These are phyloP conservation scores for Dacryopinax primogenitus DNA, from an alignment of 768 basidiomycete species.

Conservation along the genomic window DNA sequence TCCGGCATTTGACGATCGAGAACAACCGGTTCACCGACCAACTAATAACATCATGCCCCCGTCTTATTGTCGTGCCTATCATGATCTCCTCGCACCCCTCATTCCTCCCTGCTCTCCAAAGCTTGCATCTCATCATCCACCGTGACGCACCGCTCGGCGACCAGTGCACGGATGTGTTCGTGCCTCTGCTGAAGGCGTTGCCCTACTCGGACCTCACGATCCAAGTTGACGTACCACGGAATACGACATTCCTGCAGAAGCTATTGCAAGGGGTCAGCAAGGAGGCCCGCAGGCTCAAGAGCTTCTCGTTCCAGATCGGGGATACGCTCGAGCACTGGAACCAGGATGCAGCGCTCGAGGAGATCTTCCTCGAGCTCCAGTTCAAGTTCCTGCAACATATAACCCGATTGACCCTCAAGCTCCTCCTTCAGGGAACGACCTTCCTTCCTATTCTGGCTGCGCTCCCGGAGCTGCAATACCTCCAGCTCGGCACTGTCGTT, in stretches of 20 bases:
- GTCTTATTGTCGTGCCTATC: not conserved
- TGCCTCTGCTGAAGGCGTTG: not conserved
- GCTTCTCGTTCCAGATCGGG: slow-evolving; percentile 8
- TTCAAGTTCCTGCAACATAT: slow-evolving; percentile 1
- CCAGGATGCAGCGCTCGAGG: not conserved
- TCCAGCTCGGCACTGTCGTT: not conserved
- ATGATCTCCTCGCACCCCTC: not conserved
- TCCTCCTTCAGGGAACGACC: not conserved
- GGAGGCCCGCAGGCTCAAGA: not conserved
- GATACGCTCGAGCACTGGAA: slow-evolving; percentile 7
- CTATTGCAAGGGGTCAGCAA: not conserved
- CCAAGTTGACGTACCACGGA: slow-evolving; percentile 1
- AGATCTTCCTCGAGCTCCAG: not conserved
- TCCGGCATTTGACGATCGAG: slow-evolving; percentile 4
- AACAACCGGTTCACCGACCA: slow-evolving; percentile 6
- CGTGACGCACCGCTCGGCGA: not conserved
- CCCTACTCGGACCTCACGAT: not conserved
- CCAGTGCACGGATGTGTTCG: slow-evolving; percentile 7
- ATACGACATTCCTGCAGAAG: slow-evolving; percentile 5
- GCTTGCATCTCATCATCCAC: not conserved
- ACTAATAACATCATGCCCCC: not conserved
- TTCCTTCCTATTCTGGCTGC: slow-evolving; percentile 1
- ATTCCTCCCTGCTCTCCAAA: not conserved
- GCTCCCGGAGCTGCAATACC: not conserved
- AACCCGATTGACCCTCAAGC: not conserved